phyloP scores from a whole-genome alignment of 306 rosid genomes.

The Prunus mira region DNA sequence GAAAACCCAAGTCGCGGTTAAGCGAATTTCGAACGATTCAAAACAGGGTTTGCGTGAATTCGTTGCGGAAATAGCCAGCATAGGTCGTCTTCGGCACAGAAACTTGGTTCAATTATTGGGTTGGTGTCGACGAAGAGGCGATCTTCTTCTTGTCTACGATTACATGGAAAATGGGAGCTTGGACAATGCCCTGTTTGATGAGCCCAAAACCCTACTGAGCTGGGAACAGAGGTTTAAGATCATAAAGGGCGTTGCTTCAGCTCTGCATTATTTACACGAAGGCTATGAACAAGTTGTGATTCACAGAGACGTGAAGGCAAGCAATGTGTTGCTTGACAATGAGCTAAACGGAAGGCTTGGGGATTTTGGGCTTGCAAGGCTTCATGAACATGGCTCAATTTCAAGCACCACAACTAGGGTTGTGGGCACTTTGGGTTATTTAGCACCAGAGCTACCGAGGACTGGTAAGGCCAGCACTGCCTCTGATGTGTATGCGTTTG shows the following conservation, averaged over 20 bases:
- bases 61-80: constrained; percentile 76
- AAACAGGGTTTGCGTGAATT: constrained; percentile 79
- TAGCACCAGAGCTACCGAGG: constrained; percentile 77
- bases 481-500: constrained; percentile 73
- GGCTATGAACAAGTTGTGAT: constrained; percentile 77
- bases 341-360: constrained; percentile 74
- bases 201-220: constrained; percentile 38
- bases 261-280: constrained; percentile 69
- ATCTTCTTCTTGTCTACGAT: constrained; percentile 73
- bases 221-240: constrained; percentile 77
- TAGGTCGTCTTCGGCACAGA: constrained; percentile 79
- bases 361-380: constrained; percentile 73
- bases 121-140: constrained; percentile 74
- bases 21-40: constrained; percentile 73
- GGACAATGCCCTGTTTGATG: constrained; percentile 59
- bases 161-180: constrained; percentile 84
- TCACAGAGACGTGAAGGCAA: constrained; percentile 83
- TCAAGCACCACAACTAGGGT: constrained; percentile 69
- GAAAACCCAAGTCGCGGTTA: constrained; percentile 59
- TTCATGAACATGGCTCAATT: constrained; percentile 76
- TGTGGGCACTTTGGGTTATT: constrained; percentile 77
- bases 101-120: constrained; percentile 72
- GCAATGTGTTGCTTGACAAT: constrained; percentile 67
- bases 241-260: constrained; percentile 77
- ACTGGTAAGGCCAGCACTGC: constrained; percentile 71